Evolutionary conservation across 2,329 filamentous ascomycete species (phyloP).

Genomic region (Tolypocladium album): DNA sequence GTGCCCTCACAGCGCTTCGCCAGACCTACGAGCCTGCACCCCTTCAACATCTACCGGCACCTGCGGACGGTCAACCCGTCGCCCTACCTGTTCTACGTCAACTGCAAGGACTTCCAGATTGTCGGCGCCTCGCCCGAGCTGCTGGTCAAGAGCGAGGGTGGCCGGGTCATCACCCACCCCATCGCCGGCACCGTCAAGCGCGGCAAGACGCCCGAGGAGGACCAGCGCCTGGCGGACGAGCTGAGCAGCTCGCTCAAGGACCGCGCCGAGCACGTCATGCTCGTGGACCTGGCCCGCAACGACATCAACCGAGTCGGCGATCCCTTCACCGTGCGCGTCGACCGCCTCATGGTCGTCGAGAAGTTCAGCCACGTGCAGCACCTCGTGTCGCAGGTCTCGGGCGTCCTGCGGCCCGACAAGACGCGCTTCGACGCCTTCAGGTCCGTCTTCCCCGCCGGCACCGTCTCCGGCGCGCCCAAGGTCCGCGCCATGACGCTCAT

Average conservation of each 20-base stretch:
- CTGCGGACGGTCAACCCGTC: constrained; percentile 95
- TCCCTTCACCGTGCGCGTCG: constrained; percentile 78
- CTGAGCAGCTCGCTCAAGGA: constrained; percentile 79
- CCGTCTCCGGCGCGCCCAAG: constrained; percentile 90
- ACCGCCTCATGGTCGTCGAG: constrained; percentile 88
- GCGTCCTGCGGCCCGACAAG: constrained; percentile 71
- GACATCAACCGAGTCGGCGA: constrained; percentile 95
- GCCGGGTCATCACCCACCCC: constrained; percentile 87
- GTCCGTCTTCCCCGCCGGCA: constrained; percentile 93
- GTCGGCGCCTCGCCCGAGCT: constrained; percentile 92
- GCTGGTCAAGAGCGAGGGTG: constrained; percentile 79
- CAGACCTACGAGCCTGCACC: constrained; percentile 80
- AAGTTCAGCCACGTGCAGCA: constrained; percentile 97
- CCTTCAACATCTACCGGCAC: constrained; percentile 96
- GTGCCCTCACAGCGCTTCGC: constrained; percentile 92
- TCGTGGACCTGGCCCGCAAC: constrained; percentile 91
- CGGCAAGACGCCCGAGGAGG: constrained; percentile 70
- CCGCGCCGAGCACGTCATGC: constrained; percentile 91
- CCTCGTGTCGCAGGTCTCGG: constrained; percentile 89
- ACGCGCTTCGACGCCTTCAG: constrained; percentile 93
- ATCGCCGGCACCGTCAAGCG: constrained; percentile 94
- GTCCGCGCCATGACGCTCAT: constrained; percentile 96
- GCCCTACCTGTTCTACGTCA: constrained; percentile 93
- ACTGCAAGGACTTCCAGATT: constrained; percentile 87
- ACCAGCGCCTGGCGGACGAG: constrained; percentile 67